Evolutionary conservation across 768 basidiomycete species (phyloP), one percentile per base, ranked within the genome.

Genomic region (Xerocomellus amylosporus): DNA sequence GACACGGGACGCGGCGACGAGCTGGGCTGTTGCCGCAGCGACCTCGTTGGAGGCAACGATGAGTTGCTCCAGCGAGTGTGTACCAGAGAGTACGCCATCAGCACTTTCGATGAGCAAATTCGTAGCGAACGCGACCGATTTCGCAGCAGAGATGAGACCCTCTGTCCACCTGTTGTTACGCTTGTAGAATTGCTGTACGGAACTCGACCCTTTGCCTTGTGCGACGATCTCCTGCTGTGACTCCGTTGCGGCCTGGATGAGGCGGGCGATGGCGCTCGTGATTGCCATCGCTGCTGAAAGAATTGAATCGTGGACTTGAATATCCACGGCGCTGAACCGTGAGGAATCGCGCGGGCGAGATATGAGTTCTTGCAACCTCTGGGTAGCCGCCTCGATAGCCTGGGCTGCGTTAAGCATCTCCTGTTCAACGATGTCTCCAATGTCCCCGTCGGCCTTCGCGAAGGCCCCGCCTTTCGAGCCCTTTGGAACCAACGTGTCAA

Each of bases 31-130:
- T 3, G 97, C 88, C 48, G 86, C 93, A 3, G 95, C 93, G 39
- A 99, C 97, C 71, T 98, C 97, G 73, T 98, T 98, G 37, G 97
- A 99, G n/a, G 97, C 91, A 54, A 98, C 97, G 66, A 99, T 98
- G 61, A 99, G 88, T 74, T 99, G 97, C 74, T 98, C 97, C 54
- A 98, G 81, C 30, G 95, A 94, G 71, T 98, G 93, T 15, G 93
- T 95, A 13, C 96, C 97, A 0, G 91, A 93, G 58, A 98, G 80
- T 41, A 99, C 96, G 55, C 97, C 97, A 70, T 99, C 97, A 17
- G 97, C 97, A 59, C 88, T 90, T 72, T 99, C 96, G 70, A 99
- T 99, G 56, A 99, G 84, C 54, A 98, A 74, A 60, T 84, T 90
- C 33, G 97, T 98, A 10, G 97, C 94, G 63, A 95, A 97, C 3